Evolutionary conservation across 1,139 yeast species (phyloP).

Genomic region (Debaryomyces udenii): DNA sequence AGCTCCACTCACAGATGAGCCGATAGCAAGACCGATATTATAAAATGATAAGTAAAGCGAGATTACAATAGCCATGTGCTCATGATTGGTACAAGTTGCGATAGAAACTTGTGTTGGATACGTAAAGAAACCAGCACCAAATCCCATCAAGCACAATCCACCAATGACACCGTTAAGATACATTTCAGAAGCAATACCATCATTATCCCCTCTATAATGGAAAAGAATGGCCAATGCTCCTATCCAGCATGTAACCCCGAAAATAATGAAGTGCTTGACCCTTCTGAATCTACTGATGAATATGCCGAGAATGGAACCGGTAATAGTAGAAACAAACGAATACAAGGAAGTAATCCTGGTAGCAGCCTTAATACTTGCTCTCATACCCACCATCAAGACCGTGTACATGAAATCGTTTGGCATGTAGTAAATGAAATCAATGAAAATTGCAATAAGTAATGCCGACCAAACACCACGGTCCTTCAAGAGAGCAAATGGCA

Average conservation of each 20-base stretch:
- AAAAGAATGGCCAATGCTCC: conserved; percentile 60
- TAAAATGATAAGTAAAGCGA: conserved; percentile 58
- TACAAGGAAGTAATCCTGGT: conserved; percentile 65
- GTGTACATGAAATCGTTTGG: conserved; percentile 70
- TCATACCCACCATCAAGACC: conserved; percentile 62
- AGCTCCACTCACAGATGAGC: conserved; percentile 61
- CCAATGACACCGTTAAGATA: conserved; percentile 62
- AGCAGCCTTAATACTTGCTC: conserved; percentile 61
- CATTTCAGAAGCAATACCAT: conserved; percentile 33
- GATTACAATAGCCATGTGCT: conserved; percentile 64
- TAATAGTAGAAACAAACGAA: conserved; percentile 65
- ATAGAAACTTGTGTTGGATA: conserved; percentile 69
- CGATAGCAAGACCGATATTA: conserved; percentile 63
- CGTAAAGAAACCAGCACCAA: conserved; percentile 74
- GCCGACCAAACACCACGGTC: conserved; percentile 67
- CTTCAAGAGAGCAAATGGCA: conserved; percentile 57
- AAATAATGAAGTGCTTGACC: conserved; percentile 60
- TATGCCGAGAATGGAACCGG: conserved; percentile 63
- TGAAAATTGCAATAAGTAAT: conserved; percentile 51
- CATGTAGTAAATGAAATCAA: conserved; percentile 66
- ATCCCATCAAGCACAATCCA: conserved; percentile 64
- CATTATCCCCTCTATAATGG: conserved; percentile 57
- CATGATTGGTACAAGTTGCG: conserved; percentile 63
- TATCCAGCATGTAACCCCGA: conserved; percentile 60
- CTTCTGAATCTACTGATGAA: conserved; percentile 53